phyloP scores from a whole-genome alignment of 148 eudicot species.

The Rhododendron simsii region DNA sequence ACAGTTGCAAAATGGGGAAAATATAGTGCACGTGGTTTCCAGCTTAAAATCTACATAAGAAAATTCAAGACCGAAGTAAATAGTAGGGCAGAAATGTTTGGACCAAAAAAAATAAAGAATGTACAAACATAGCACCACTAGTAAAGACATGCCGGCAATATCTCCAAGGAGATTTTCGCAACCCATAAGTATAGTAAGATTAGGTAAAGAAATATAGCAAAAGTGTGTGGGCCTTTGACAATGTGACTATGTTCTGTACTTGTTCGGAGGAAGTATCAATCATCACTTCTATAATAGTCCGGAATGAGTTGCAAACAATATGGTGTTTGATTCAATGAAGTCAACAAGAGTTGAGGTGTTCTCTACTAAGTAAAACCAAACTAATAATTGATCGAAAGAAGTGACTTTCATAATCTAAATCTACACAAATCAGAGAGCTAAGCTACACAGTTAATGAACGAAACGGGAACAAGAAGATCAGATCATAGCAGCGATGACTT shows the following conservation, averaged over 20 bases:
- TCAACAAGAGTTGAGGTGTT: neutral
- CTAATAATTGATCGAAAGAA: neutral
- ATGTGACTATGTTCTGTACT: neutral
- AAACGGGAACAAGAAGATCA: neutral
- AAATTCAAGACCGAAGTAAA: neutral
- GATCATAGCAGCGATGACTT: neutral
- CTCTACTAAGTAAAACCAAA: neutral
- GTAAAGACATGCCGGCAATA: neutral
- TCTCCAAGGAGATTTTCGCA: neutral
- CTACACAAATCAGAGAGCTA: neutral
- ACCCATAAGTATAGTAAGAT: neutral
- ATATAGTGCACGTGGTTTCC: slow-evolving; percentile 72
- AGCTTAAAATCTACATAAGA: slow-evolving; percentile 65
- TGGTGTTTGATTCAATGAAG: neutral
- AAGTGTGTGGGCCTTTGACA: neutral
- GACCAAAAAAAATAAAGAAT: neutral
- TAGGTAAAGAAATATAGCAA: neutral
- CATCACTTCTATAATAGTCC: neutral
- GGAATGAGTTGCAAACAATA: neutral
- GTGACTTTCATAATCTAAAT: neutral
- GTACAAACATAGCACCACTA: neutral
- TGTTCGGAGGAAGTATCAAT: neutral
- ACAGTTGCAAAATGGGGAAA: slow-evolving; percentile 77
- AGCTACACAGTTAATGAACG: neutral
- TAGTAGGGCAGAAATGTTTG: neutral